Percentiles rank a stretch among this genome's conserved stretches.
These are phyloP conservation scores for Rhododendron williamsianum DNA, from an alignment of 148 eudicot genomes.

Conservation along the genomic window DNA sequence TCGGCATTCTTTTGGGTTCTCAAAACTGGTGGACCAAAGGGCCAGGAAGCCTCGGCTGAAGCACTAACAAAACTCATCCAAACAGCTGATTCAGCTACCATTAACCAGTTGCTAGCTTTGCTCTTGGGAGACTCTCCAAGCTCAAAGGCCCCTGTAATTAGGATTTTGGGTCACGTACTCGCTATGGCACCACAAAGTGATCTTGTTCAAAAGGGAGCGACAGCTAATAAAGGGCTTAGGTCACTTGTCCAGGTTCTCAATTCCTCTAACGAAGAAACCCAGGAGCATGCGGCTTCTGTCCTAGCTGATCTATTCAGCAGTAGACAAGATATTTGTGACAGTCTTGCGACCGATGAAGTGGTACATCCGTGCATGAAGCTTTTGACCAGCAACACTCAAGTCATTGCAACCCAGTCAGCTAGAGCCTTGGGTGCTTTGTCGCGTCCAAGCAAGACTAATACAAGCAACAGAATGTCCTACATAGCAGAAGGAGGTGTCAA, in stretches of 20 bases:
- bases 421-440: constrained; percentile 75
- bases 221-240: constrained; percentile 57
- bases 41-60: constrained; percentile 65
- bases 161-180: constrained; percentile 68
- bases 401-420: constrained; percentile 77
- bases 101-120: constrained; percentile 70
- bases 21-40: constrained; percentile 61
- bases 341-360: constrained; percentile 71
- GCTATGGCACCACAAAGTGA: constrained; percentile 52
- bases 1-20: constrained; percentile 73
- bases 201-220: constrained; percentile 53
- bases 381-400: constrained; percentile 63
- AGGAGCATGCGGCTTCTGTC: constrained; percentile 71
- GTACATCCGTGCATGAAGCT: constrained; percentile 75
- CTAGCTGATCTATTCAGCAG: constrained; percentile 70
- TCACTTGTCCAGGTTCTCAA: constrained; percentile 71
- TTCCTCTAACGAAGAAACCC: constrained; percentile 59
- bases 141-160: constrained; percentile 51
- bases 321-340: constrained; percentile 68
- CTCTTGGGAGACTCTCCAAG: constrained; percentile 63
- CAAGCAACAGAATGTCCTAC: constrained; percentile 49
- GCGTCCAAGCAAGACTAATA: constrained; percentile 45
- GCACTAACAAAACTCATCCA: constrained; percentile 57
- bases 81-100: constrained; percentile 54
- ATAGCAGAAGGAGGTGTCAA: constrained; percentile 67